Base-by-base conservation (phyloP, 768 basidiomycete genomes). In the Tephrocybe sp. region DNA sequence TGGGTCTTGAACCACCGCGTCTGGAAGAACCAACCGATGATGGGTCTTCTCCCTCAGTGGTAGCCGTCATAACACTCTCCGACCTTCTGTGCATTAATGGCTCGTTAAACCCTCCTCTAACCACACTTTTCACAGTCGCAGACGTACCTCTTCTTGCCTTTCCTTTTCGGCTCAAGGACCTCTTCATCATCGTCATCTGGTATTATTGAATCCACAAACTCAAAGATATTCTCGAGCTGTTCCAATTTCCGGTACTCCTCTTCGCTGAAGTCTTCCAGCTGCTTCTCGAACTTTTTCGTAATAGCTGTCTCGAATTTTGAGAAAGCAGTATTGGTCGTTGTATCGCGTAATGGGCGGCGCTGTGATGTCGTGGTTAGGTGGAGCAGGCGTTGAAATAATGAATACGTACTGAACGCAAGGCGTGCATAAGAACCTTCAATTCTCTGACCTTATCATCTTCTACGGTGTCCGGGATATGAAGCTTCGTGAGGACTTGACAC, bases 221-320 rank as follows among this genome's bases (percentile, higher is more conserved):
- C 74, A 61, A 91, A 91, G 22, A 88, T 60, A 0, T 80, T 76
- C 35, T 80, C 76, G 22, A 89, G 75, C 23, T 80, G 71, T 46
- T 83, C 79, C 3, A 90, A 71, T 48, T 85, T 73, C 52, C 85
- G 71, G 52, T 80, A 84, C 38, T 90, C 86, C 34, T 80, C 85
- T 60, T 89, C 87, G 52, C 76, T 82, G 64, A 91, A 86, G 52
- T 77, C 78, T 53, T 84, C 82, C 11, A 93, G 70, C 58, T 87
- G 83, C 48, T 80, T 75, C 33, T 82, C 80, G 55, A 84, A 92
- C 60, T 82, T 84, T 73, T 91, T 93, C 43, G 69, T 66, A 38
- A 97, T 71, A 4, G 71, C 53, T 0, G 74, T 64, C 30, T 89
- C 83, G 61, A 96, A 94, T 54, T 83, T 84, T 19, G 67, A 70